Conservation (phyloP, 2,329 filamentous ascomycete genomes). For the Cladophialophora yegresii region DNA sequence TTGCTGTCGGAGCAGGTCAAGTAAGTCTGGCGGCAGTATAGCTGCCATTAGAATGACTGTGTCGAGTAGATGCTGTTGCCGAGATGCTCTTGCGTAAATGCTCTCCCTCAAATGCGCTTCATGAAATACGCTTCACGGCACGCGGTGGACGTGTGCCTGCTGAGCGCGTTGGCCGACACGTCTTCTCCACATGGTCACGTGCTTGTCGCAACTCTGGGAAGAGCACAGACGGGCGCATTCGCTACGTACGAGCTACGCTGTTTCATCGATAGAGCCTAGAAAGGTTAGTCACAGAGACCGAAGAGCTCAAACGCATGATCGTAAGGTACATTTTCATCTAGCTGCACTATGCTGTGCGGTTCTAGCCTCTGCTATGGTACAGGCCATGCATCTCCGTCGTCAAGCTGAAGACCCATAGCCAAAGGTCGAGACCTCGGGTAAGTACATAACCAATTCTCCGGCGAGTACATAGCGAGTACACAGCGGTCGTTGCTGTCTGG, state of each 20-base stretch:
- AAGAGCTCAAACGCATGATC: not conserved
- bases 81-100: not conserved
- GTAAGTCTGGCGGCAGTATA: conserved; percentile 28
- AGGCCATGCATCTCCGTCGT: conserved; percentile 13
- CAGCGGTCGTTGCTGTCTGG: conserved; percentile 2
- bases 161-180: not conserved
- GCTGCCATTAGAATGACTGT: conserved; percentile 15
- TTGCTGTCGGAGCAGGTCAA: conserved; percentile 25
- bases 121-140: not conserved
- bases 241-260: no score
- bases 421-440: conserved; percentile 20
- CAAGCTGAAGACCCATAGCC: conserved; percentile 12
- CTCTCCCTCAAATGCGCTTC: not conserved
- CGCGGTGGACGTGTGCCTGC: not conserved
- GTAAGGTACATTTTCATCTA: conserved; percentile 27
- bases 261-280: not conserved
- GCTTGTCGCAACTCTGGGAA: no score
- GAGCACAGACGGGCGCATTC: no score
- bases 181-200: not conserved
- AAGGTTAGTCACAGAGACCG: not conserved
- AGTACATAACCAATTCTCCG: conserved; percentile 27
- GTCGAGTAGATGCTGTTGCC: not conserved
- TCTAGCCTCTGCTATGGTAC: conserved; percentile 30
- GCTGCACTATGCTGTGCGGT: conserved; percentile 14
- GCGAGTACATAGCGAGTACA: conserved; percentile 3